Conservation (phyloP, 176 grass and related monocot genomes). For the Ananas comosus region DNA sequence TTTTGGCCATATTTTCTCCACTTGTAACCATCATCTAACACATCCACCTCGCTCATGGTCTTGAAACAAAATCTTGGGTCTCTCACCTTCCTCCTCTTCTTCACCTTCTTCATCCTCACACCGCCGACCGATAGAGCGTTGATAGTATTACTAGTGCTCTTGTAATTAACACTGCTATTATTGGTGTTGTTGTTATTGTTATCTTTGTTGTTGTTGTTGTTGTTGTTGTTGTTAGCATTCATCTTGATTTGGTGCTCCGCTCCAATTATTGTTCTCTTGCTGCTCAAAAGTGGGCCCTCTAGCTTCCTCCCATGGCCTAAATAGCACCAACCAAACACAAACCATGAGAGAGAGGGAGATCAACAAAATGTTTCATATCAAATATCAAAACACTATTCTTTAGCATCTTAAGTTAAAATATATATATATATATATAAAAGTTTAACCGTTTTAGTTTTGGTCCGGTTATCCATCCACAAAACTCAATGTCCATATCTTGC, state of each 20-base stretch:
- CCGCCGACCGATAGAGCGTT: slow-evolving; percentile 29
- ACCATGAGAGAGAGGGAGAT: neutral
- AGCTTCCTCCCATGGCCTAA: slow-evolving; percentile 25
- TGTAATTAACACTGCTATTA: too few species aligned
- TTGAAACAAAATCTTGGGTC: slow-evolving; percentile 99
- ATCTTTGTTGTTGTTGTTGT: neutral
- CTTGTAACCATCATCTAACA: slow-evolving; percentile 97
- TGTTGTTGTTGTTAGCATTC: slow-evolving; percentile 14
- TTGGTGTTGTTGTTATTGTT: neutral
- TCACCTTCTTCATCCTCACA: slow-evolving; percentile 64
- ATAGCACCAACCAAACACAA: neutral
- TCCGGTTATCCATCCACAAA: too few species aligned
- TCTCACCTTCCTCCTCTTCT: slow-evolving; percentile 71
- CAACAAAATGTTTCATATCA: too few species aligned
- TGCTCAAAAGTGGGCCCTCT: slow-evolving; percentile 3
- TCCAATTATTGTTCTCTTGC: slow-evolving; percentile 4
- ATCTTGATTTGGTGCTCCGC: slow-evolving; percentile 10
- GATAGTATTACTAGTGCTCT: neutral
- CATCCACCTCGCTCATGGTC: slow-evolving; percentile 97
- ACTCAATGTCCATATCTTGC: too few species aligned
- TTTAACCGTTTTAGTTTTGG: too few species aligned
- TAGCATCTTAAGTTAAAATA: too few species aligned
- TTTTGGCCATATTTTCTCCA: slow-evolving; percentile 99
- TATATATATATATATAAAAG: too few species aligned
- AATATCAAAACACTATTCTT: too few species aligned